phyloP scores from a whole-genome alignment of 768 basidiomycete species.

The Hebeloma cylindrosporum region DNA sequence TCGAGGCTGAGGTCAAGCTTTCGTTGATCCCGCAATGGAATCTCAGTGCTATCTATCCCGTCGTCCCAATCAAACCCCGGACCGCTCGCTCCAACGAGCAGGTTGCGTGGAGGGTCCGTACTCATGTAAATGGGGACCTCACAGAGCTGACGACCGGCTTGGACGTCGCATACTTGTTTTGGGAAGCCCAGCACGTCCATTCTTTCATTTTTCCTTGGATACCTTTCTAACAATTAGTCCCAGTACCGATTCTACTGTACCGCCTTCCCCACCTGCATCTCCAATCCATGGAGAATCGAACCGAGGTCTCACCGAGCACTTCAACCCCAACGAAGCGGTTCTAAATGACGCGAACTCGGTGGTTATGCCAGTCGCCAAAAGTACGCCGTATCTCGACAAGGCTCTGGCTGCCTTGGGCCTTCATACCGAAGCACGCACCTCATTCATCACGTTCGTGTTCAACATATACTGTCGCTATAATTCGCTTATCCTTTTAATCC shows the following conservation, averaged over 20 bases:
- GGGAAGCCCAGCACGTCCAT: conserved; percentile 27
- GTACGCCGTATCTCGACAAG: conserved; percentile 36
- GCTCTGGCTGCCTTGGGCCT: conserved; percentile 32
- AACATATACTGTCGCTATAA: background rate
- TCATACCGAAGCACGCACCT: conserved; percentile 33
- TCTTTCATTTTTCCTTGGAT: no score
- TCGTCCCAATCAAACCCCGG: conserved; percentile 23
- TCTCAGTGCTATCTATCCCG: conserved; percentile 37
- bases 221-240: background rate
- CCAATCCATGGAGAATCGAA: no score
- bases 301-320: conserved; percentile 6
- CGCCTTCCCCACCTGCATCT: no score
- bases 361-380: conserved; percentile 23
- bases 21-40: conserved; percentile 32
- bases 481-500: background rate
- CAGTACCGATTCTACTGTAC: background rate
- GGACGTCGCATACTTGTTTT: conserved; percentile 38
- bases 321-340: conserved; percentile 9
- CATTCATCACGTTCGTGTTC: conserved; percentile 38
- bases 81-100: conserved; percentile 15
- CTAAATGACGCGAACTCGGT: conserved; percentile 28
- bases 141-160: conserved; percentile 26
- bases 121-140: conserved; percentile 28
- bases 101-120: conserved; percentile 35
- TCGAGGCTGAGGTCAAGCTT: conserved; percentile 28